Evolutionary conservation across 257 asterid genomes (phyloP).

Genomic region (Capsicum chinense): DNA sequence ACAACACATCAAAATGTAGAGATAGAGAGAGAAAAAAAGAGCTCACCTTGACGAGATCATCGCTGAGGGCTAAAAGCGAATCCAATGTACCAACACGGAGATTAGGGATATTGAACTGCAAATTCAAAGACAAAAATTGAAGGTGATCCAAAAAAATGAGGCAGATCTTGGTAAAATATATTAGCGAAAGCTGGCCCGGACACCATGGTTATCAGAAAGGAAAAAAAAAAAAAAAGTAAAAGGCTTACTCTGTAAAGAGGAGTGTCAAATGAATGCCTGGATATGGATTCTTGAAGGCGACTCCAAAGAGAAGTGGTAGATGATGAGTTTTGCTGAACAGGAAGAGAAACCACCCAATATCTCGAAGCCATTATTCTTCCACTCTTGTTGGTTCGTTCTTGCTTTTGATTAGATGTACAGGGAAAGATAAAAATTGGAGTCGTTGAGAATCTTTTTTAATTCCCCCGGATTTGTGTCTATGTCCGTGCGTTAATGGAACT

Average conservation of each 20-base stretch:
- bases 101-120: slow-evolving; percentile 86
- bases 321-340: slow-evolving; percentile 66
- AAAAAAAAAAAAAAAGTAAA: too few species aligned
- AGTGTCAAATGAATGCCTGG: slow-evolving; percentile 89
- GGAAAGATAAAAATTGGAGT: too few species aligned
- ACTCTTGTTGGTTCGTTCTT: background rate
- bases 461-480: too few species aligned
- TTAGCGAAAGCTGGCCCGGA: background rate
- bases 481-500: too few species aligned
- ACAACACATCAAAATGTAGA: slow-evolving; percentile 9
- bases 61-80: slow-evolving; percentile 78
- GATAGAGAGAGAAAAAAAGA: background rate
- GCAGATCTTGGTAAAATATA: slow-evolving; percentile 40
- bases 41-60: slow-evolving; percentile 77
- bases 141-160: background rate
- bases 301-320: slow-evolving; percentile 69
- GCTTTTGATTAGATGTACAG: too few species aligned
- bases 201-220: background rate
- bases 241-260: slow-evolving; percentile 78
- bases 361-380: slow-evolving; percentile 75
- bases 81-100: slow-evolving; percentile 94
- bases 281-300: slow-evolving; percentile 87
- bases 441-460: too few species aligned
- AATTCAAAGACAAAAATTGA: background rate
- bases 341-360: slow-evolving; percentile 92